A percentile compares a stretch with the other conserved stretches of the same genome.
Evolutionary conservation across 2,329 filamentous ascomycete genomes (phyloP).

Genomic region (Cladosporium halotolerans): DNA sequence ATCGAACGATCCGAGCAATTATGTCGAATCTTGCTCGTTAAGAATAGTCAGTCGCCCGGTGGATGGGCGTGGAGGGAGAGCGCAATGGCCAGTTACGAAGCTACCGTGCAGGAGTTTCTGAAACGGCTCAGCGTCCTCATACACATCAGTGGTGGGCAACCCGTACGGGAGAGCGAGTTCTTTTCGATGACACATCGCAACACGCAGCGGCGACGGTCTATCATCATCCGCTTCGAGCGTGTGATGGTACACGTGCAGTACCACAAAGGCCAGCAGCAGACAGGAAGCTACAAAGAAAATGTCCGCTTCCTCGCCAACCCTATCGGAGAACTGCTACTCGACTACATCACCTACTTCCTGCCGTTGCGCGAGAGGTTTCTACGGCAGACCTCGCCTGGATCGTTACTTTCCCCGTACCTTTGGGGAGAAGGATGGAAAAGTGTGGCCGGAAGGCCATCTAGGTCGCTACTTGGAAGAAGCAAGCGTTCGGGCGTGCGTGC

Average conservation of each 20-base stretch:
- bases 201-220: conserved; percentile 4
- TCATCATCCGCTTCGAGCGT: conserved; percentile 1
- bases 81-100: conserved; percentile 6
- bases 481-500: conserved; percentile 3
- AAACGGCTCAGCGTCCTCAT: conserved; percentile 6
- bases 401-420: conserved; percentile 12
- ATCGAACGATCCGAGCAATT: background rate
- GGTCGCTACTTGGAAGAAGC: conserved; percentile 9
- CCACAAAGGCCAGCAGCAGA: conserved; percentile 14
- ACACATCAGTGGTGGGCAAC: conserved; percentile 7
- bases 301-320: conserved; percentile 13
- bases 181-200: conserved; percentile 8
- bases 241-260: conserved; percentile 9
- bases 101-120: conserved; percentile 11
- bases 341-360: conserved; percentile 14
- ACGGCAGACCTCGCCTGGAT: conserved; percentile 3
- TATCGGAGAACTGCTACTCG: conserved; percentile 13
- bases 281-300: conserved; percentile 12
- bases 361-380: conserved; percentile 14
- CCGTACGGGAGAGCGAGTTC: conserved; percentile 12
- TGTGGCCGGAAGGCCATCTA: conserved; percentile 1
- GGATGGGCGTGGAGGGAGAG: background rate
- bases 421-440: conserved; percentile 13
- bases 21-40: background rate
- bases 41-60: background rate